phyloP scores from a whole-genome alignment of 257 asterid species.

The Solanum rostratum region DNA sequence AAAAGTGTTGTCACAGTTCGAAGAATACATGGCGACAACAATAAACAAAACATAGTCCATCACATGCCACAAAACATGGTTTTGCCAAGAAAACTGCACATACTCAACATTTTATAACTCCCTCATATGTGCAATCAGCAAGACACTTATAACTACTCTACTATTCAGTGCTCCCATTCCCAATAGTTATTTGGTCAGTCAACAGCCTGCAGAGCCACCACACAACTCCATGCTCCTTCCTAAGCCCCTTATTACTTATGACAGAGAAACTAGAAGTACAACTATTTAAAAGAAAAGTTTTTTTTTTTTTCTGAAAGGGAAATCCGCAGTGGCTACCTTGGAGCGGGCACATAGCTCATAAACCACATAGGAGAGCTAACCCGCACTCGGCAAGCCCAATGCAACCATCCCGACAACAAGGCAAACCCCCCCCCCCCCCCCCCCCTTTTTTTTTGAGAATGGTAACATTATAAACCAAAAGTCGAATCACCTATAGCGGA shows the following conservation, averaged over 20 bases:
- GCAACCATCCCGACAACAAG: no score
- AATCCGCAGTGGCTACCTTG: no score
- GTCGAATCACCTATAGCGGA: not conserved
- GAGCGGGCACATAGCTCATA: no score
- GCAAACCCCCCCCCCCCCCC: no score
- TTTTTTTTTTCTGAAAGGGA: no score
- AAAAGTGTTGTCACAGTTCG: not conserved
- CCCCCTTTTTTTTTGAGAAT: no score
- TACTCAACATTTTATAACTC: not conserved
- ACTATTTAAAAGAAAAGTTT: not conserved
- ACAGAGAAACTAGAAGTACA: not conserved
- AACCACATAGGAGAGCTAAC: no score
- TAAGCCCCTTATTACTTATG: not conserved
- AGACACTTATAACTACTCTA: not conserved
- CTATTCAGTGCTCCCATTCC: not conserved
- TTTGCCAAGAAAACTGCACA: not conserved
- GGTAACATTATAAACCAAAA: no score
- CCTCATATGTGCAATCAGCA: not conserved
- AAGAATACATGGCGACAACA: not conserved
- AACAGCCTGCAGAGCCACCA: not conserved
- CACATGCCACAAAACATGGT: not conserved
- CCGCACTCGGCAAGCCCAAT: no score
- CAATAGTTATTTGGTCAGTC: not conserved
- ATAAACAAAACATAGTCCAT: not conserved
- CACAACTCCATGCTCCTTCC: not conserved